Percentiles rank a stretch among this genome's conserved stretches.
These are phyloP conservation scores for Lepiota brunneoincarnata DNA, from an alignment of 768 basidiomycete genomes.

Conservation along the genomic window DNA sequence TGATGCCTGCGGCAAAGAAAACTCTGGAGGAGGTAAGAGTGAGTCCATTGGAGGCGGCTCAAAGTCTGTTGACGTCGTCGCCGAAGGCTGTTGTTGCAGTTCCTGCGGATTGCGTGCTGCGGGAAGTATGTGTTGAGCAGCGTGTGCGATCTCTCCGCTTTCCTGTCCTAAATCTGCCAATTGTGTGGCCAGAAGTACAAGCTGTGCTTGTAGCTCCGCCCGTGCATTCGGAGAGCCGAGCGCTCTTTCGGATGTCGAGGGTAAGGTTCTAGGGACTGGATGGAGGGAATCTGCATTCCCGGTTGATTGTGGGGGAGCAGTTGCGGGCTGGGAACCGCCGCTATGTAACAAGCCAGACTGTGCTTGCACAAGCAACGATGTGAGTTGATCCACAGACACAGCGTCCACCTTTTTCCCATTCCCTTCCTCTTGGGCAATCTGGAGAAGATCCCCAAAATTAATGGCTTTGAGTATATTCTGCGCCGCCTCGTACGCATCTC, in stretches of 20 bases:
- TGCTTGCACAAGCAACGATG: conserved; percentile 24
- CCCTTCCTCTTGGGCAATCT: conserved; percentile 35
- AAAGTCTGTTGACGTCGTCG: neutral
- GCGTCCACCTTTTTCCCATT: conserved; percentile 1
- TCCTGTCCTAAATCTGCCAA: conserved; percentile 60
- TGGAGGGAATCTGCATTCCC: conserved; percentile 7
- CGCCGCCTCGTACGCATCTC: conserved; percentile 74
- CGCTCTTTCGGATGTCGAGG: no score
- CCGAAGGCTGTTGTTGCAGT: neutral
- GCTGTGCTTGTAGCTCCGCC: conserved; percentile 69
- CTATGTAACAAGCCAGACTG: conserved; percentile 24
- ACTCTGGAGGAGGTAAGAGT: neutral
- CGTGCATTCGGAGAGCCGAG: conserved; percentile 33
- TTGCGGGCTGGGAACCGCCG: neutral
- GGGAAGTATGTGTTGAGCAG: neutral
- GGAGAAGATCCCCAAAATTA: conserved; percentile 59
- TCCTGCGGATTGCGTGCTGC: conserved; percentile 3
- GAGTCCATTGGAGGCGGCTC: conserved; percentile 6
- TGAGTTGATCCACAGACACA: conserved; percentile 12
- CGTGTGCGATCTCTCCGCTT: conserved; percentile 18
- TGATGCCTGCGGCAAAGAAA: conserved; percentile 10
- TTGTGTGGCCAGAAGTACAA: conserved; percentile 72
- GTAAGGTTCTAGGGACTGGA: no score
- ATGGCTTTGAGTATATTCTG: conserved; percentile 77
- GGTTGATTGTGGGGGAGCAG: neutral